Base-by-base conservation (phyloP, 2,329 filamentous ascomycete genomes). In the Lachnellula occidentalis region DNA sequence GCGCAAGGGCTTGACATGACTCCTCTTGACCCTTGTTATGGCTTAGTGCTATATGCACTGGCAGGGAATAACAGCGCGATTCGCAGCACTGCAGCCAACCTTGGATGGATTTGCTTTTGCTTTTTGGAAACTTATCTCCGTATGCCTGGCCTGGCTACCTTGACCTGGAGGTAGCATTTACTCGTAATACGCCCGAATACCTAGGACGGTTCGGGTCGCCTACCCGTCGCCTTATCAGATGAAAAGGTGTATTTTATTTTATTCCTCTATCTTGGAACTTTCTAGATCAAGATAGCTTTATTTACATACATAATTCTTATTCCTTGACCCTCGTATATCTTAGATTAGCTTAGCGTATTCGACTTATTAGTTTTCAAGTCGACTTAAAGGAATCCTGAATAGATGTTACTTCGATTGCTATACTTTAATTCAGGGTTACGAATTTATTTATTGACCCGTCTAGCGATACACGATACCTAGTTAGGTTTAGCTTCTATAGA, bases 171-270 rank as follows among this genome's bases (percentile, higher is more conserved):
- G 56, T 50, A 34, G 7, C 4, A 24, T 24, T 24, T 27, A 27
- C 27, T 31, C 2, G 8, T n/a, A 43, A 19, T 6, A 47, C n/a
- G 45, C 50, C 43, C 48, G 34, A 53, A 48, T 21, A 45, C 12
- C 17, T 21, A n/a, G 27, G 43, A 52, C 55, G 59, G 55, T 42
- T 56, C 57, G 58, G 58, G 52, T 61, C 58, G 56, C 58, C 46
- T 57, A 34, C 51, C 54, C 51, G 50, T 41, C 48, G 52, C 51
- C 54, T 57, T 12, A n/a, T 5, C 6, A 11, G n/a, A 27, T 56
- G 37, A 59, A 31, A 11, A 31, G 11, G 27, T 31, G 11, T 2
- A 31, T 27, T 11, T 31, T 31, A 11, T 31, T 11, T 31, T 31
- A 31, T 31, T 31, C 27, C 9, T 9, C 9, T 8, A 4, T 31